Base-by-base conservation (phyloP, 176 grass and related monocot species). In the Hordeum marinum region DNA sequence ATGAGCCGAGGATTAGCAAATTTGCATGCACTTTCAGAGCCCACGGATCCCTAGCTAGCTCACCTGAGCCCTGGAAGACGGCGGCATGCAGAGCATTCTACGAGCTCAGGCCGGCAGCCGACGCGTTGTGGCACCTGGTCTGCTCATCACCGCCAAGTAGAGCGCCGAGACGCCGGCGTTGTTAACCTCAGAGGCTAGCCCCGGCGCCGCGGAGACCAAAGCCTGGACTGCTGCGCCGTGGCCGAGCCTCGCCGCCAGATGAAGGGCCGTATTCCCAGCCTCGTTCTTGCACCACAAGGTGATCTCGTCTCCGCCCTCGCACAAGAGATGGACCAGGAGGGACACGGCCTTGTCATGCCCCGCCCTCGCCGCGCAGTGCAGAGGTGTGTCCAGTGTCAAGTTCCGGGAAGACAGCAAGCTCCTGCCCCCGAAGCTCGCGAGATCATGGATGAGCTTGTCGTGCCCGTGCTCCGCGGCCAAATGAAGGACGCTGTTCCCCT, bases 1-100 rank as follows among this genome's bases (percentile, higher is more conserved):
- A 34, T 34, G 32, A 34, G 0, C 3, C 2, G 32, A 34, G 32
- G 32, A 34, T 34, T 43, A 14, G 1, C 14, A 57, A 57, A 20
- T 5, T 3, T 21, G 15, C 18, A 3, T 17, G 17, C 50, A 20
- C 52, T 57, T 57, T 21, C 1, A 57, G 14, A 9, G 54, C 1
- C 0, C 18, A 57, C 2, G 7, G 54, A 3, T 57, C 29, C 1
- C 43, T 45, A 57, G 54, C 54, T 57, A 58, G 55, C 55, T 58
- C 14, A 63, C 25, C 24, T 21, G 11, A 21, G 1, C 40, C 59
- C 24, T 12, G 39, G 42, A 88, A 35, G 27, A 89, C 81, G 29
- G 87, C 74, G 0, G 87, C 81, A 34, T 89, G 87, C 5, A 89
- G 50, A 35, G 87, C 65, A 4, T 64, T 84, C 29, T 78, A 81